Evolutionary conservation across 1,139 yeast genomes (phyloP).

Genomic region (Hemisphaericaspora lyxosophila): DNA sequence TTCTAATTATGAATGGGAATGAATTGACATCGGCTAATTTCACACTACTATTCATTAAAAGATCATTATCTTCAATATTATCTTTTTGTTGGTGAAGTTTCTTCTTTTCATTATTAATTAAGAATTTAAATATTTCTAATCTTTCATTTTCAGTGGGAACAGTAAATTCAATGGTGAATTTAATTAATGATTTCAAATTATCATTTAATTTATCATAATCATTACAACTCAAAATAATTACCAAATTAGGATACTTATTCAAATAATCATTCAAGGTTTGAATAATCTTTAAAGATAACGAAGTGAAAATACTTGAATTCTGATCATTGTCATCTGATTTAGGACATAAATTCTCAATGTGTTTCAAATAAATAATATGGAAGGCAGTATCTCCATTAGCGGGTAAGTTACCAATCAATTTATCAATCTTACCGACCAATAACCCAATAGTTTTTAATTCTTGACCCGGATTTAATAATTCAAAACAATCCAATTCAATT

Average conservation of each 20-base stretch:
- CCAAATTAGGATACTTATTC: constrained; percentile 32
- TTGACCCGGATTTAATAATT: constrained; percentile 62
- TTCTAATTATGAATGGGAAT: constrained; percentile 29
- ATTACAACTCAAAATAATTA: constrained; percentile 68
- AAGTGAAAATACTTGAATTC: constrained; percentile 53
- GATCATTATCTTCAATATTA: constrained; percentile 1
- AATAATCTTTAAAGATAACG: constrained; percentile 58
- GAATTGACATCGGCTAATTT: constrained; percentile 19
- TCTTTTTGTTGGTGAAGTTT: constrained; percentile 3
- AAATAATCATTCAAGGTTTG: constrained; percentile 61
- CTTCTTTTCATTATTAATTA: constrained; percentile 29
- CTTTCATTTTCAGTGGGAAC: constrained; percentile 85
- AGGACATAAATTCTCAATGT: constrained; percentile 71
- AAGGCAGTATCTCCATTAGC: constrained; percentile 23
- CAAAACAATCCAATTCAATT: constrained; percentile 69
- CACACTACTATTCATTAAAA: constrained; percentile 8
- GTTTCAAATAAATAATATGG: constrained; percentile 60
- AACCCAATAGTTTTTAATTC: constrained; percentile 80
- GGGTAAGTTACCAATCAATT: constrained; percentile 29
- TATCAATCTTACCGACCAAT: constrained; percentile 74
- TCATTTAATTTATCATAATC: constrained; percentile 73
- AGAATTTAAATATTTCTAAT: constrained; percentile 55
- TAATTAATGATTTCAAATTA: constrained; percentile 63
- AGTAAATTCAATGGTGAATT: constrained; percentile 71
- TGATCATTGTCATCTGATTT: constrained; percentile 65